Conservation (phyloP, 2,329 filamentous ascomycete species). For the Nemania sp. region DNA sequence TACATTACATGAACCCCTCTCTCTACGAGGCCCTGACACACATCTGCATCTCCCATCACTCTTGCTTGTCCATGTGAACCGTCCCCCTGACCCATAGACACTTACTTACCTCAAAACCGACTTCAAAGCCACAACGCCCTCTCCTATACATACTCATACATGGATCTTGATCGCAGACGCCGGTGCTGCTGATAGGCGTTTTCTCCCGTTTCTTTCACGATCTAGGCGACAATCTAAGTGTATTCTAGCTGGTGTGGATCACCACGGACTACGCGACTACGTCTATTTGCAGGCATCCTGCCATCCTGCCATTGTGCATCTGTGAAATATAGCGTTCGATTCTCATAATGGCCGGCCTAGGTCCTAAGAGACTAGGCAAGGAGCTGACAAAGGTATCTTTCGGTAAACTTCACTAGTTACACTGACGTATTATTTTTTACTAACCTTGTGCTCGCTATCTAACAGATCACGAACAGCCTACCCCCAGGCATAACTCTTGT, state of each 20-base stretch:
- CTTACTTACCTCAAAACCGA: no score
- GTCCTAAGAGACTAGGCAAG: constrained; percentile 69
- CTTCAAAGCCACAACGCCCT: constrained; percentile 1
- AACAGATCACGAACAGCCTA: constrained; percentile 66
- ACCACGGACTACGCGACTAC: constrained; percentile 12
- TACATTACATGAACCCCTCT: constrained; percentile 24
- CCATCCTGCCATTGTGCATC: constrained; percentile 21
- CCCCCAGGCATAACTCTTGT: constrained; percentile 82
- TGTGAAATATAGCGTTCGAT: constrained; percentile 9
- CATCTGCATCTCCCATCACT: constrained; percentile 24
- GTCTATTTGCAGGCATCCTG: constrained; percentile 9
- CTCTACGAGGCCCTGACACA: constrained; percentile 14
- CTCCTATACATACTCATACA: constrained; percentile 23
- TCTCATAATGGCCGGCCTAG: constrained; percentile 58
- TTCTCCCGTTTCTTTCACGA: constrained; percentile 11
- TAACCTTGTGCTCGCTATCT: constrained; percentile 6
- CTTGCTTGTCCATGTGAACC: constrained; percentile 28
- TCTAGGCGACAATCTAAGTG: constrained; percentile 7
- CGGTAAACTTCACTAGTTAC: constrained; percentile 2
- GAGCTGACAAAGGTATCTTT: constrained; percentile 67
- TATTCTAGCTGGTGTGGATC: neutral
- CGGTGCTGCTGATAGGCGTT: constrained; percentile 33
- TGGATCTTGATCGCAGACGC: constrained; percentile 30
- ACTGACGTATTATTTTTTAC: constrained; percentile 3
- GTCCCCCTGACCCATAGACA: constrained; percentile 20